Percentiles rank a stretch among this genome's conserved stretches.
Evolutionary conservation across 2,329 filamentous ascomycete genomes (phyloP).

Genomic region (Ceratocystis destructans): DNA sequence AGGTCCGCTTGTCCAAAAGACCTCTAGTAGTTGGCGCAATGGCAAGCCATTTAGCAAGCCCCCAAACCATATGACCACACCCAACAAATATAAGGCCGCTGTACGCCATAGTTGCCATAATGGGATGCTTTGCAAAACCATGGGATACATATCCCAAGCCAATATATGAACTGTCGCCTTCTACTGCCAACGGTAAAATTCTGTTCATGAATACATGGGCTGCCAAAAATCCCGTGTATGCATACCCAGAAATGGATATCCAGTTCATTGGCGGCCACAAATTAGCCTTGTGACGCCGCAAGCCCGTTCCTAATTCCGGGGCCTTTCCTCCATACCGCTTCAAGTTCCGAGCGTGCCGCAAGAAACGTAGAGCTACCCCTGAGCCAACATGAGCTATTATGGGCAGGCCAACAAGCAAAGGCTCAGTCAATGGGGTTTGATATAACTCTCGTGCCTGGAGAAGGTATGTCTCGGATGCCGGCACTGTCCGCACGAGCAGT

Average conservation of each 20-base stretch:
- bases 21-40: slow-evolving; percentile 44
- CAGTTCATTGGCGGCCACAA: slow-evolving; percentile 58
- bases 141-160: slow-evolving; percentile 74
- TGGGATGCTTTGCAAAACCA: slow-evolving; percentile 60
- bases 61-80: slow-evolving; percentile 70
- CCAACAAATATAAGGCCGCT: slow-evolving; percentile 50
- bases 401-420: slow-evolving; percentile 63
- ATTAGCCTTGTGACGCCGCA: slow-evolving; percentile 20
- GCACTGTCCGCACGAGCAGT: slow-evolving; percentile 55
- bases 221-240: slow-evolving; percentile 48
- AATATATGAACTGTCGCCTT: slow-evolving; percentile 77
- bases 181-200: slow-evolving; percentile 56
- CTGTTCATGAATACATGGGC: slow-evolving; percentile 68
- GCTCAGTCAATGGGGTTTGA: slow-evolving; percentile 69
- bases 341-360: slow-evolving; percentile 58
- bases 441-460: slow-evolving; percentile 87
- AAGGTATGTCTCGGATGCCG: slow-evolving; percentile 68
- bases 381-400: slow-evolving; percentile 62
- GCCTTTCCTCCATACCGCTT: slow-evolving; percentile 61
- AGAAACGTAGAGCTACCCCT: slow-evolving; percentile 61
- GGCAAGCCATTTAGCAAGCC: slow-evolving; percentile 68
- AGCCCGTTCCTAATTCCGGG: slow-evolving; percentile 21
- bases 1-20: slow-evolving; percentile 32
- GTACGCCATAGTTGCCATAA: slow-evolving; percentile 56
- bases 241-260: slow-evolving; percentile 60